Percentiles rank a stretch among this genome's conserved stretches.
These are phyloP conservation scores for Hibiscus trionum DNA, from an alignment of 345 rosid genomes.

Conservation along the genomic window DNA sequence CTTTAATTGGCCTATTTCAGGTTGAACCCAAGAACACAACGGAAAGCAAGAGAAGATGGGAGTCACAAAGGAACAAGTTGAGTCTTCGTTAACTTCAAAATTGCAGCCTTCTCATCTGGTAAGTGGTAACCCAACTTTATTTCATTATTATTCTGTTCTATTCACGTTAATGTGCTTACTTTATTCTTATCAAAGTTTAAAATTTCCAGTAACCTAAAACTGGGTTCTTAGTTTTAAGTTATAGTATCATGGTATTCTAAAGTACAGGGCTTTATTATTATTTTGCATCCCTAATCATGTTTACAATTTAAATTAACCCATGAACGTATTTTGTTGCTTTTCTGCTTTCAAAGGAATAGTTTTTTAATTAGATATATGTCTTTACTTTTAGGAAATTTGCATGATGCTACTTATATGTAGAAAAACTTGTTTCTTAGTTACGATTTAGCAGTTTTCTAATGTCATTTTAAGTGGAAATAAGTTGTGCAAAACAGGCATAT, in stretches of 20 bases:
- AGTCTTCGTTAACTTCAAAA: constrained; percentile 57
- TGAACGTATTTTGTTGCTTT: neutral
- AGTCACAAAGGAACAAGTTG: constrained; percentile 69
- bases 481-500: neutral
- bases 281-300: neutral
- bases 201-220: neutral
- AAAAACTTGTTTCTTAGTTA: neutral
- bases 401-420: neutral
- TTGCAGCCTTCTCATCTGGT: constrained; percentile 69
- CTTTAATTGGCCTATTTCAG: neutral
- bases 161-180: neutral
- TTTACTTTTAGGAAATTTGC: neutral
- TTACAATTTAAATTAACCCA: neutral
- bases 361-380: neutral
- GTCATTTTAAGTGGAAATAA: neutral
- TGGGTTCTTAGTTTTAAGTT: neutral
- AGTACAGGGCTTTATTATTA: neutral
- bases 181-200: neutral
- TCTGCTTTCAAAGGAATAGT: neutral
- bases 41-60: constrained; percentile 35
- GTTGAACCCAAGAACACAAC: neutral
- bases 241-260: neutral
- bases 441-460: neutral
- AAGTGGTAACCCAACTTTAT: constrained; percentile 7
- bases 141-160: neutral